Base-by-base conservation (phyloP, 768 basidiomycete genomes). In the Leucocoprinus sp. region DNA sequence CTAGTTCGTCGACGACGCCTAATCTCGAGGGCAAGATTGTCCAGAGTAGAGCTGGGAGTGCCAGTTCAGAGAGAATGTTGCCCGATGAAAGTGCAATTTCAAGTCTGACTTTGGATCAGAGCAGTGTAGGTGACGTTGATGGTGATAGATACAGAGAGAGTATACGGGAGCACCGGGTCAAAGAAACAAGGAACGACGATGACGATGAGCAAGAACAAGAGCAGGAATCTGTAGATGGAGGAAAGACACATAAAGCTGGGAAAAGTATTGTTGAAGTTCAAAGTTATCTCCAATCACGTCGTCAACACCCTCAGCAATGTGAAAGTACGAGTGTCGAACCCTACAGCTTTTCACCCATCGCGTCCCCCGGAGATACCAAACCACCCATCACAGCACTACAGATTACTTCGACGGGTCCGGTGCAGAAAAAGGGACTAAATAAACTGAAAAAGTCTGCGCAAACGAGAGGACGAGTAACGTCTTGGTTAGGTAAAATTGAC, bases 401-500 rank as follows among this genome's bases (percentile, higher is more conserved):
- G 15, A 52, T 44, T 46, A 44, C 51, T 31, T 43, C 52, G 40
- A 57, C 54, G 40, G 26, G 50, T 37, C 60, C 54, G 42, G 57
- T 50, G 15, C 59, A 55, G 50, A 45, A 55, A 59, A 57, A 49
- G 60, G 55, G 58, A 50, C 52, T 45, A 55, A 18, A 57, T 51
- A 41, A 57, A 59, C 29, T 45, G 21, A 59, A 54, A 37, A 61
- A 60, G 44, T 62, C 61, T 37, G 61, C 62, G 8, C 61, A 76
- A 43, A 77, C 78, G 8, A 82, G 83, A 49, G 84, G 84, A 5
- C 66, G 83, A 18, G 79, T 90, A n/a, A 71, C 85, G 7, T 84
- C 80, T 6, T 90, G 86, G 86, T 54, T 90, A 49, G 85, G 81
- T 22, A 70, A 64, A 7, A 77, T 88, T 38, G 80, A 81, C 42